Conservation (phyloP, 345 rosid species). For the Erucastrum elatum region DNA sequence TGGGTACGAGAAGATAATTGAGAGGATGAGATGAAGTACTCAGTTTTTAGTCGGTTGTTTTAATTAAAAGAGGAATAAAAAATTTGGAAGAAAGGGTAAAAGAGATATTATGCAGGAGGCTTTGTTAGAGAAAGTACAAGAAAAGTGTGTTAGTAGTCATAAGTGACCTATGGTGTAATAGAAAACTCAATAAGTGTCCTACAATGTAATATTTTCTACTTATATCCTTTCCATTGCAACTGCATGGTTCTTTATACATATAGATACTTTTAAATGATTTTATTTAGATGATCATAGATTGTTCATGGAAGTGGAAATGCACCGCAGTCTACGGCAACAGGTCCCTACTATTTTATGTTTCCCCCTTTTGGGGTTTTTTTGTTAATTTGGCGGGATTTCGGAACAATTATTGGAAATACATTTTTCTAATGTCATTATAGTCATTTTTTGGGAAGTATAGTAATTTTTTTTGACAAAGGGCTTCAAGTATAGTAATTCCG, state of each 20-base stretch:
- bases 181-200: no score
- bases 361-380: slow-evolving; percentile 18
- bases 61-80: no score
- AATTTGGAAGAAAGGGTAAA: no score
- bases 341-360: slow-evolving; percentile 28
- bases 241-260: slow-evolving; percentile 16
- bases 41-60: not conserved
- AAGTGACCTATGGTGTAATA: no score
- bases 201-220: not conserved
- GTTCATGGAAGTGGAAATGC: slow-evolving; percentile 32
- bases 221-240: not conserved
- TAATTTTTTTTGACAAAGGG: no score
- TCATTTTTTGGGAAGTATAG: no score
- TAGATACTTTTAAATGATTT: not conserved
- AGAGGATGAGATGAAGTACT: no score
- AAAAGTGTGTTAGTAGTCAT: no score
- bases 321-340: slow-evolving; percentile 28
- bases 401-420: slow-evolving; percentile 6
- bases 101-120: no score
- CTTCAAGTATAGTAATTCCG: not conserved
- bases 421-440: not conserved
- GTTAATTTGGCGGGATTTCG: slow-evolving; percentile 26
- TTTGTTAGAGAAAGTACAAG: no score
- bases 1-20: no score
- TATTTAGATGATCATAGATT: slow-evolving; percentile 1